phyloP scores from a whole-genome alignment of 2,329 filamentous ascomycete genomes.

The Aspergillus aculeatinus region DNA sequence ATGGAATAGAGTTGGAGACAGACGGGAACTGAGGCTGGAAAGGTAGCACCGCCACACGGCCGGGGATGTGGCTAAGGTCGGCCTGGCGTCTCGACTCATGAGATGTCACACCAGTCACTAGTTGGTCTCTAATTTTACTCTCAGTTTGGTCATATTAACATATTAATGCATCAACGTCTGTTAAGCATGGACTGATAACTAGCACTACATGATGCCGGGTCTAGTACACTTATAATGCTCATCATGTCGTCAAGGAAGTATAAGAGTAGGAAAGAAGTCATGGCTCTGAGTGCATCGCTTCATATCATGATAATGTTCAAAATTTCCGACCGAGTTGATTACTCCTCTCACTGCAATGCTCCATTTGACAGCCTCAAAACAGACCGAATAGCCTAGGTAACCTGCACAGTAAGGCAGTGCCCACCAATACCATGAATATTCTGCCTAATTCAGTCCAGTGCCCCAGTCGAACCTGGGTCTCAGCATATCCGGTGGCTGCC shows the following conservation, averaged over 20 bases:
- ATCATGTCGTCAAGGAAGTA: background rate
- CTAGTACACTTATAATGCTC: background rate
- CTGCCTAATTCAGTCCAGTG: constrained; percentile 46
- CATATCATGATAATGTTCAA: constrained; percentile 2
- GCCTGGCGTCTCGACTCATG: too few species aligned
- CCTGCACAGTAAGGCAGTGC: constrained; percentile 36
- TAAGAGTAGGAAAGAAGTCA: background rate
- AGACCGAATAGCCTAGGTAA: constrained; percentile 26
- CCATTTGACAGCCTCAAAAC: constrained; percentile 9
- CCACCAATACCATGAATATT: constrained; percentile 43
- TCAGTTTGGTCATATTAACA: background rate
- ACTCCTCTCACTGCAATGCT: background rate
- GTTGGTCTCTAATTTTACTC: background rate
- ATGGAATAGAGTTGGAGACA: background rate
- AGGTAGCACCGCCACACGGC: constrained; percentile 26
- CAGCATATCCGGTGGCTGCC: constrained; percentile 42
- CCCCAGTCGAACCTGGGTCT: constrained; percentile 43
- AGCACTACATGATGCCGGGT: background rate
- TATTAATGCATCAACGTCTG: background rate
- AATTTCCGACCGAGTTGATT: background rate
- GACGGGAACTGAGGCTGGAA: constrained; percentile 22
- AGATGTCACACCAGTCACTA: too few species aligned
- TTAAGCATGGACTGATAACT: background rate
- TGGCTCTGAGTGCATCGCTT: background rate
- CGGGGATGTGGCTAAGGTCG: constrained; percentile 6